These are phyloP conservation scores for Penicillium sp. DNA, from an alignment of 2,329 filamentous ascomycete species.

Conservation along the genomic window DNA sequence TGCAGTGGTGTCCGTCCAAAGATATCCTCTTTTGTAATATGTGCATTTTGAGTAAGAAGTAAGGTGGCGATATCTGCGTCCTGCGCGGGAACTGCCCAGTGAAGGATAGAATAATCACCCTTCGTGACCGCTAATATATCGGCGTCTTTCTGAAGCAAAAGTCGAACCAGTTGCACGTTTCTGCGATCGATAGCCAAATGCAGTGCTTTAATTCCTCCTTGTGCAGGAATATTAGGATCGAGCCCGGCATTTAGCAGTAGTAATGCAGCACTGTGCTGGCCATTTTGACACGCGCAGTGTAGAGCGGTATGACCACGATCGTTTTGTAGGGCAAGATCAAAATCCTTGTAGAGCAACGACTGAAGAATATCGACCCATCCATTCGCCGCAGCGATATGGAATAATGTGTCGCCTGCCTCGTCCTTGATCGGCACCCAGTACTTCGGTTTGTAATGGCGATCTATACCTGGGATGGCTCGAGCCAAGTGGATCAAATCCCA, in stretches of 20 bases:
- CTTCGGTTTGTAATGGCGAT: constrained; percentile 1
- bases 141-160: background rate
- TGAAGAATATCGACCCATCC: background rate
- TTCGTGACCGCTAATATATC: background rate
- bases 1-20: background rate
- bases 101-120: background rate
- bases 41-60: background rate
- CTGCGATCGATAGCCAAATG: background rate
- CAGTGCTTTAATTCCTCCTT: background rate
- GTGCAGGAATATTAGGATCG: background rate
- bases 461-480: background rate
- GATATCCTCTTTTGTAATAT: background rate
- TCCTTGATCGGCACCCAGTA: constrained; percentile 4
- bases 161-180: background rate
- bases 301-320: background rate
- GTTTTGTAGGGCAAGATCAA: background rate
- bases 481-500: background rate
- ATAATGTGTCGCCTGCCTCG: constrained; percentile 2
- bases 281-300: background rate
- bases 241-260: background rate
- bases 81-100: background rate
- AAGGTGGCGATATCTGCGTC: background rate
- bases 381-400: background rate
- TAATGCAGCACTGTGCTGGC: background rate
- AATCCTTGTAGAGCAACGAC: background rate